phyloP scores from a whole-genome alignment of 768 basidiomycete species.

The Auricularia cornea region DNA sequence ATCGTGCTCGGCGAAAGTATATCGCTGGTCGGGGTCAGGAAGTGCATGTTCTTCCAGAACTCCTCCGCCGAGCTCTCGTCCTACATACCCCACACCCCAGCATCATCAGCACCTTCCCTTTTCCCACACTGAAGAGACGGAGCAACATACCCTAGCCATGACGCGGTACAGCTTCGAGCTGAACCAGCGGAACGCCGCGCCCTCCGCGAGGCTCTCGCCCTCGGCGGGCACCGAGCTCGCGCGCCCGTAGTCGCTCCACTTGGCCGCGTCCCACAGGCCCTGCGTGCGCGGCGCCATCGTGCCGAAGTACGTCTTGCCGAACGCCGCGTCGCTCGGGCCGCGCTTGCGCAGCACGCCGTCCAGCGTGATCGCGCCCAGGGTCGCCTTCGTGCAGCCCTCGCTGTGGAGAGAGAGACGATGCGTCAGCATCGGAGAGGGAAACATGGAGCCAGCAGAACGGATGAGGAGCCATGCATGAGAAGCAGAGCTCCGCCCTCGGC shows the following conservation, averaged over 20 bases:
- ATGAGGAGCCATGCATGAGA: background rate
- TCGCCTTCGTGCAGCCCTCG: conserved; percentile 18
- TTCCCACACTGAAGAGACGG: too few relatives aligned
- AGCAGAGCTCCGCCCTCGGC: background rate
- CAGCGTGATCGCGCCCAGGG: conserved; percentile 15
- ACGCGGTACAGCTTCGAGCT: background rate
- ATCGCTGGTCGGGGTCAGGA: too few relatives aligned
- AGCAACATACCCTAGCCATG: background rate
- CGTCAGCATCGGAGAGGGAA: background rate
- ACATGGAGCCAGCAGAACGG: background rate
- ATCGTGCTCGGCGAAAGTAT: too few relatives aligned
- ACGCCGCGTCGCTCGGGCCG: background rate
- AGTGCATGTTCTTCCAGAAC: too few relatives aligned
- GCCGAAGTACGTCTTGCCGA: background rate
- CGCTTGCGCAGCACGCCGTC: conserved; percentile 8
- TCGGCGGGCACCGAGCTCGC: background rate
- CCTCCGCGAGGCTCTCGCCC: background rate
- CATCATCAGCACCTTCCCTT: too few relatives aligned
- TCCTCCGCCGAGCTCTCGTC: too few relatives aligned
- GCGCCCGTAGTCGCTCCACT: background rate
- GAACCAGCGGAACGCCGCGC: background rate
- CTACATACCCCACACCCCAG: too few relatives aligned
- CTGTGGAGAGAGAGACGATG: background rate
- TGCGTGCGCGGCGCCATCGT: background rate
- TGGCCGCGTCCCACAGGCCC: background rate